phyloP scores from a whole-genome alignment of 331 rosid genomes.

The Acacia concinna region DNA sequence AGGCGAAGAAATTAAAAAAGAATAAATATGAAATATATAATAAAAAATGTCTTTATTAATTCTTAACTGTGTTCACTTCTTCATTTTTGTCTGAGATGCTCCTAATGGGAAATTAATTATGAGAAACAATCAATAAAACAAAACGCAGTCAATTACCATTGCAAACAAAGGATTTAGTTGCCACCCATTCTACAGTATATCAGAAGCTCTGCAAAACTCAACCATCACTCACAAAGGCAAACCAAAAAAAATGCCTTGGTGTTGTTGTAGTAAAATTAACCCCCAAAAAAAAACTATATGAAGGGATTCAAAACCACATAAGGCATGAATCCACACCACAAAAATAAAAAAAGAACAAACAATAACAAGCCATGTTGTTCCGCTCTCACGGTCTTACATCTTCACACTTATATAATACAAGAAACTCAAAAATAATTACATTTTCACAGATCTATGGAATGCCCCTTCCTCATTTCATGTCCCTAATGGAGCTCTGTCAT shows the following conservation, averaged over 20 bases:
- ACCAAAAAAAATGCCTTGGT: constrained; percentile 70
- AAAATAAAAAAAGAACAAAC: neutral
- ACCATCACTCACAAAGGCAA: constrained; percentile 73
- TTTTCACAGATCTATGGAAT: neutral
- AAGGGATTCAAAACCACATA: constrained; percentile 35
- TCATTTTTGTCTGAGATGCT: neutral
- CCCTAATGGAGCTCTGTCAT: constrained; percentile 77
- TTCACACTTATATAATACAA: constrained; percentile 43
- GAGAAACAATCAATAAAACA: neutral
- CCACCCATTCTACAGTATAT: constrained; percentile 7
- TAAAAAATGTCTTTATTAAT: no score
- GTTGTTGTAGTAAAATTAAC: constrained; percentile 37
- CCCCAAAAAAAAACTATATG: constrained; percentile 6
- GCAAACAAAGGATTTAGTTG: constrained; percentile 24
- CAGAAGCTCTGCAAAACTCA: constrained; percentile 31
- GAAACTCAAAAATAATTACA: constrained; percentile 58
- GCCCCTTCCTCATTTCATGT: constrained; percentile 49
- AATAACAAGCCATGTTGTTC: constrained; percentile 29
- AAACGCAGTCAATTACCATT: constrained; percentile 33
- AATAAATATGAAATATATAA: no score
- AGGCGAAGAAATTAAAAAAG: no score
- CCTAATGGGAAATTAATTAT: neutral
- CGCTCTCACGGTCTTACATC: constrained; percentile 31
- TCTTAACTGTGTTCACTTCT: no score
- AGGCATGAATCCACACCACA: constrained; percentile 37